phyloP scores from a whole-genome alignment of 495 filamentous ascomycete species.

The Halenospora varia region DNA sequence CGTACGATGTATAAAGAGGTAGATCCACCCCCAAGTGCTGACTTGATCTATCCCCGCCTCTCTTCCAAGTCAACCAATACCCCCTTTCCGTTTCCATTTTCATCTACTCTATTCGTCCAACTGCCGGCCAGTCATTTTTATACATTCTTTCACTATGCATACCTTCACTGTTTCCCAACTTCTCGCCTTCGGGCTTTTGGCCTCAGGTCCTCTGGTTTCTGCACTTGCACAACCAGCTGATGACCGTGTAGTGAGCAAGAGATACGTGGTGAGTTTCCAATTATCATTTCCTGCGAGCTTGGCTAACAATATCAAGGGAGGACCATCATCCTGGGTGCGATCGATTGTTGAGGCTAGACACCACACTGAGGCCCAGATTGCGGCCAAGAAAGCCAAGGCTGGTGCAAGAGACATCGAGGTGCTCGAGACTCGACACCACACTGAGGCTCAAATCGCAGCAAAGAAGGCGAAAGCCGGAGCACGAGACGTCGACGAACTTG shows the following conservation, averaged over 20 bases:
- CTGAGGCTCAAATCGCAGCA: slow-evolving; percentile 24
- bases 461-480: slow-evolving; percentile 21
- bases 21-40: not conserved
- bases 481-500: slow-evolving; percentile 14
- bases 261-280: slow-evolving; percentile 20
- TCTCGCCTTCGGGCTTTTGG: slow-evolving; percentile 29
- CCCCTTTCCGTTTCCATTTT: slow-evolving; percentile 8
- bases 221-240: slow-evolving; percentile 23
- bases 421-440: slow-evolving; percentile 21
- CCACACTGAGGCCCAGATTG: slow-evolving; percentile 13
- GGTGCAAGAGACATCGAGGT: slow-evolving; percentile 4
- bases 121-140: slow-evolving; percentile 27
- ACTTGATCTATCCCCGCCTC: slow-evolving; percentile 13
- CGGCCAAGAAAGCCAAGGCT: slow-evolving; percentile 1
- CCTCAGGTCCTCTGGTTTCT: slow-evolving; percentile 26
- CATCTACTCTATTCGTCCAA: slow-evolving; percentile 15
- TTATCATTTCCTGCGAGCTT: not conserved
- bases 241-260: slow-evolving; percentile 11
- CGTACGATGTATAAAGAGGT: slow-evolving; percentile 14
- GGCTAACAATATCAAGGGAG: slow-evolving; percentile 1
- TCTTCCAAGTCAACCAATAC: slow-evolving; percentile 13
- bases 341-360: slow-evolving; percentile 17
- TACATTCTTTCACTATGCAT: slow-evolving; percentile 29
- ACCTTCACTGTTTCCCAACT: slow-evolving; percentile 31
- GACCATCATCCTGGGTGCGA: slow-evolving; percentile 9